Base-by-base conservation (phyloP, 2,329 filamentous ascomycete genomes). In the Hirsutella minnesotensis region DNA sequence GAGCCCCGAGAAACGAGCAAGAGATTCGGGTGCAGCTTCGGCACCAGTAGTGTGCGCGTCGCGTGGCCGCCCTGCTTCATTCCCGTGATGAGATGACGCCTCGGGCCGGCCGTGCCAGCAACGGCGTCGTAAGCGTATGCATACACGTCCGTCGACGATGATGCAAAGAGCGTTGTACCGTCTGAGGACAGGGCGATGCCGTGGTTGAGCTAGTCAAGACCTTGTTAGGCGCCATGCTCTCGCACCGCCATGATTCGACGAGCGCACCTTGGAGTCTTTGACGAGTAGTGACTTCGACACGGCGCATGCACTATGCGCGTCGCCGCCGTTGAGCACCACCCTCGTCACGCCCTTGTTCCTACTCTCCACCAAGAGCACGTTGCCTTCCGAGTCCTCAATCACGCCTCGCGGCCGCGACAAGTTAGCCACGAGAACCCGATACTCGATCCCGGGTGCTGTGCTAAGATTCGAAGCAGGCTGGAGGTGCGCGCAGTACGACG, bases 1-100 rank as follows among this genome's bases (percentile, higher is more conserved):
- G 74, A 79, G 16, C 80, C 80, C 44, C 76, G 68, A 41, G 73
- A 77, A 18, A 84, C 70, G n/a, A 85, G 55, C 2, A 86, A 62
- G 44, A 72, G 63, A 18, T 69, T 70, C 0, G 71, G 65, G 19
- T 67, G 65, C 10, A 65, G 64, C 5, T 63, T 55, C 0, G 78
- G 75, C 5, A 80, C 61, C 38, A 81, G 64, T 3, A 86, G 63
- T 1, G 80, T 84, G 22, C 81, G 68, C 1, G 79, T 80, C 2
- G 66, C 70, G 49, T 84, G 78, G 33, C 75, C 79, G n/a, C 62
- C 61, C 39, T 68, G 64, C 47, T 49, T 61, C 77, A 84, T 83
- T 41, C 73, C 68, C 3, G 44, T 47, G 38, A 86, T 64, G n/a
- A 85, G 41, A 3, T 65, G 68, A 40, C 63, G 65, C 21, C 62